Evolutionary conservation across 768 basidiomycete species (phyloP), one percentile per base, ranked within the genome.

Genomic region (Pisolithus albus): DNA sequence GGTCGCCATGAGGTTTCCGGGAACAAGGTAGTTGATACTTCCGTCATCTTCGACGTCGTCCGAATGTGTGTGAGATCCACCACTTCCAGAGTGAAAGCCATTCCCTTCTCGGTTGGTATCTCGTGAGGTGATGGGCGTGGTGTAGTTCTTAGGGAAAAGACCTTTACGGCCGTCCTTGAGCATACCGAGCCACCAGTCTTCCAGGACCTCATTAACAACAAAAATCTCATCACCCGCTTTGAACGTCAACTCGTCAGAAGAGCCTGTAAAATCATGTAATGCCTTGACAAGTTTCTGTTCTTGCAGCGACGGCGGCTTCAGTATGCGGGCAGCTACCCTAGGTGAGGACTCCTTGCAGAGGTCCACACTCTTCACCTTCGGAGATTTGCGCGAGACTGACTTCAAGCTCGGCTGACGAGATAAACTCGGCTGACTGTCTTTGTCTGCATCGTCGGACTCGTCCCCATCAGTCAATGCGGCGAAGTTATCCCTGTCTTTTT

Each of bases 101-200:
- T 2, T 15, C 19, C 26, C 24, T 30, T 28, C n/a, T 30, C 28
- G 16, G 10, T 26, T 23, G 43, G 23, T 28, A 16, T 23, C 43
- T 37, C 7, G 16, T 4, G 23, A 19, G 66, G 54, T 8, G 67
- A 62, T 53, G 32, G 54, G 39, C 18, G 51, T 16, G 45, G 82
- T 84, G 66, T 91, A 87, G 6, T 82, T 77, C 1, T 80, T 77
- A 0, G 92, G 92, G 75, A 96, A 94, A 39, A 95, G 64, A 13
- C 92, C 92, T 47, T 77, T 81, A 55, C 74, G 74, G 2, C 88
- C 89, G 50, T 77, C 70, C 41, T 53, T 58, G 32, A 81, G 64
- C 62, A 87, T 82, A 7, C 92, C 92, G 72, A 92, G 79, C 87
- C 90, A 94, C 92, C 92, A 94, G 53, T 82, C 91, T 55, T 89